Evolutionary conservation across 345 rosid genomes (phyloP).

Genomic region (Citrus inodora): DNA sequence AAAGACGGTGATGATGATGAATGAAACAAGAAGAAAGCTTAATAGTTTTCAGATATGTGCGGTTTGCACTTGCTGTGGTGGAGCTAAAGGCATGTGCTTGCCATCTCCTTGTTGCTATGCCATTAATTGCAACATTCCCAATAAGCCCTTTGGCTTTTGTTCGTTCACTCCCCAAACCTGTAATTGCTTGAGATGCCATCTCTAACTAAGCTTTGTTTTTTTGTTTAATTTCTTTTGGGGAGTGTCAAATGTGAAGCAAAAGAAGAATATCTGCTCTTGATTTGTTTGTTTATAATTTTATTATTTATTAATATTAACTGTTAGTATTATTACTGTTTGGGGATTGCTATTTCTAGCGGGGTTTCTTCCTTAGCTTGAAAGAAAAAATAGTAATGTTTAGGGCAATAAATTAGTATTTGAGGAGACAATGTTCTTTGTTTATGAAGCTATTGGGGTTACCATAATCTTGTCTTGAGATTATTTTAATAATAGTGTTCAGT

Average conservation of each 20-base stretch:
- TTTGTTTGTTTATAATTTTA: conserved; percentile 52
- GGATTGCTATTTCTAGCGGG: conserved; percentile 30
- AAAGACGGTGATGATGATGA: conserved; percentile 55
- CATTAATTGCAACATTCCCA: conserved; percentile 96
- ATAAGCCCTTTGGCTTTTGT: conserved; percentile 93
- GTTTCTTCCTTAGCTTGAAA: conserved; percentile 29
- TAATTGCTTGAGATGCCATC: conserved; percentile 91
- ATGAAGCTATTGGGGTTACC: conserved; percentile 8
- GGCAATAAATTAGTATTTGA: conserved; percentile 21
- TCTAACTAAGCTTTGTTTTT: conserved; percentile 30
- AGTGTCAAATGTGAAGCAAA: conserved; percentile 39
- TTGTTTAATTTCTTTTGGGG: conserved; percentile 23
- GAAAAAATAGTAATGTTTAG: conserved; percentile 24
- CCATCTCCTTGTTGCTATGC: conserved; percentile 96
- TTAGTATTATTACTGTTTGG: conserved; percentile 10
- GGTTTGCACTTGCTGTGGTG: conserved; percentile 94
- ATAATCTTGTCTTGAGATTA: conserved; percentile 9
- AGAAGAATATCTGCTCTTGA: conserved; percentile 53
- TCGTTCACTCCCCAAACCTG: conserved; percentile 96
- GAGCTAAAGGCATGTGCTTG: conserved; percentile 72
- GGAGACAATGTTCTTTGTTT: conserved; percentile 20
- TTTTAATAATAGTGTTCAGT: conserved; percentile 23
- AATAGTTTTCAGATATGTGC: conserved; percentile 90
- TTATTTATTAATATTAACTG: conserved; percentile 10
- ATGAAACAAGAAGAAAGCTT: conserved; percentile 78